These are phyloP conservation scores for Craterostigma plantagineum DNA, from an alignment of 257 asterid species.

Conservation along the genomic window DNA sequence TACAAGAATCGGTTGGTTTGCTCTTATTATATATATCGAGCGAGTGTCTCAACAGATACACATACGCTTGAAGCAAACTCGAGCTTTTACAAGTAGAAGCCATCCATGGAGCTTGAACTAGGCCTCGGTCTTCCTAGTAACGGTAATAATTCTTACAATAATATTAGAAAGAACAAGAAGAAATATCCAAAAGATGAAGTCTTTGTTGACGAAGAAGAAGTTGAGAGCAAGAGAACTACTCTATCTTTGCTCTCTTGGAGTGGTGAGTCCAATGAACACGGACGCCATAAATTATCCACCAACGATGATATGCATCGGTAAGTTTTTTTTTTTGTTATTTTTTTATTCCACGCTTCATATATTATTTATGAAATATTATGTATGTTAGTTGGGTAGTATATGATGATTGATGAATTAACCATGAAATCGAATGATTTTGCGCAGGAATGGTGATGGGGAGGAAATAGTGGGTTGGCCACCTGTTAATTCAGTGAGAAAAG, in stretches of 20 bases:
- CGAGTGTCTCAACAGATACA: background rate
- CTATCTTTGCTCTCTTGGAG: conserved; percentile 27
- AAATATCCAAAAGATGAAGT: background rate
- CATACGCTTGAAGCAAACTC: no score
- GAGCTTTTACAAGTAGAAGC: background rate
- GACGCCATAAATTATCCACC: background rate
- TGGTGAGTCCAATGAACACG: conserved; percentile 8
- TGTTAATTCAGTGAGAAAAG: conserved; percentile 18
- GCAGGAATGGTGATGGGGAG: conserved; percentile 15
- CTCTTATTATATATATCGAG: background rate
- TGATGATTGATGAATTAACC: background rate
- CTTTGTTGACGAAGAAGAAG: conserved; percentile 6
- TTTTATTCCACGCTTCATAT: no score
- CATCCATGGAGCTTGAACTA: conserved; percentile 47
- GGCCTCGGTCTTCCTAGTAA: conserved; percentile 33
- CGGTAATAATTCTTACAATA: conserved; percentile 4
- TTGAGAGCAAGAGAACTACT: conserved; percentile 8
- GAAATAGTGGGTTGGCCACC: conserved; percentile 31
- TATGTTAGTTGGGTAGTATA: no score
- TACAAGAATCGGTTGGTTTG: background rate
- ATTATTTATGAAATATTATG: no score
- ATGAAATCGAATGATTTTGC: background rate
- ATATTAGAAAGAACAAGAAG: background rate
- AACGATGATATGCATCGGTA: no score
- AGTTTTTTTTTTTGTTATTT: no score